Conservation (phyloP, 2,329 filamentous ascomycete genomes). For the Colletotrichum kahawae region DNA sequence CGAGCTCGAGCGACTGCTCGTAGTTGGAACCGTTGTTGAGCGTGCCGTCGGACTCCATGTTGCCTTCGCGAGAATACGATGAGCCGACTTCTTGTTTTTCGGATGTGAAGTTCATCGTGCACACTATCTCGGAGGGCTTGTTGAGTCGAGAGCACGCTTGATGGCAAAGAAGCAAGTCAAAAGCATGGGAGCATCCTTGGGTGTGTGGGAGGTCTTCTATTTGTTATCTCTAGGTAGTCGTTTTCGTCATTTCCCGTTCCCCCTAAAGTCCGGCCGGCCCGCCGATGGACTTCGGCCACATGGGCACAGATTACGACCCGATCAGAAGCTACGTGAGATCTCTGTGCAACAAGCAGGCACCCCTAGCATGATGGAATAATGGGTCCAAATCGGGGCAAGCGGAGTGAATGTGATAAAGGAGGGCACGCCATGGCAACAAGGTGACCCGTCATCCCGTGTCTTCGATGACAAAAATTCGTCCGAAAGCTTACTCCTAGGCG, state of each 20-base stretch:
- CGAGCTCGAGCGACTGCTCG: constrained; percentile 14
- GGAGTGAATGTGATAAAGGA: not conserved
- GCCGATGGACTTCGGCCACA: constrained; percentile 1
- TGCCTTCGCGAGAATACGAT: not conserved
- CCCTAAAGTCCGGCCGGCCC: not conserved
- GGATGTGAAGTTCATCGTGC: not conserved
- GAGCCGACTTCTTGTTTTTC: not conserved
- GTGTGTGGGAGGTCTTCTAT: not conserved
- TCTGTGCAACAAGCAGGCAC: not conserved
- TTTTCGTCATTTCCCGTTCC: not conserved
- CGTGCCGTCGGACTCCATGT: constrained; percentile 22
- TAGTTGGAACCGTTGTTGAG: constrained; percentile 12
- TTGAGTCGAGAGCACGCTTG: not conserved
- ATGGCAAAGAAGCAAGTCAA: not conserved
- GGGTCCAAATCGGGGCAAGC: not conserved
- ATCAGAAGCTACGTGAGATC: not conserved
- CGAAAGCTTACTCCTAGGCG: not conserved
- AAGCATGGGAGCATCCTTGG: not conserved
- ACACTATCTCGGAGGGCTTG: not conserved
- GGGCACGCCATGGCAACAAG: not conserved
- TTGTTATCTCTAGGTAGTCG: not conserved
- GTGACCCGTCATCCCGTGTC: not conserved
- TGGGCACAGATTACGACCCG: not conserved
- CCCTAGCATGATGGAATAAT: not conserved
- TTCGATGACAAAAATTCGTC: not conserved